Conservation (phyloP, 768 basidiomycete species). For the Mycena haematopus region DNA sequence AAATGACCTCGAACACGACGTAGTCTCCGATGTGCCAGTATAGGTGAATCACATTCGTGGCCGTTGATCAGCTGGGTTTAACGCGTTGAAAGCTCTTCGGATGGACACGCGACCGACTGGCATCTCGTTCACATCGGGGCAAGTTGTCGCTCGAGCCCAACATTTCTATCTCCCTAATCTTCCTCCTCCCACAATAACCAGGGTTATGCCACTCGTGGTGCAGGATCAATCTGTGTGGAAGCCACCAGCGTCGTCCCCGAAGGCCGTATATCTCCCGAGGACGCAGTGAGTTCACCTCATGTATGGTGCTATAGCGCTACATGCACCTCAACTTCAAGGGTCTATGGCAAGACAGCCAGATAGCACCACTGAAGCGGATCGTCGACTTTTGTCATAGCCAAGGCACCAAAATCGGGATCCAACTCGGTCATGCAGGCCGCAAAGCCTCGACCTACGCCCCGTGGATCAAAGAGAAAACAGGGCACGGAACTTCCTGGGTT, state of each 20-base stretch:
- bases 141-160: conserved; percentile 28
- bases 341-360: conserved; percentile 80
- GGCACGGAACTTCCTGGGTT: conserved; percentile 40
- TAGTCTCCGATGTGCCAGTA: conserved; percentile 88
- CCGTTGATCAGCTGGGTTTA: neutral
- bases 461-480: conserved; percentile 58
- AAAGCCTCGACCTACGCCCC: conserved; percentile 77
- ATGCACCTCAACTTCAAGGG: conserved; percentile 48
- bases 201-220: conserved; percentile 75
- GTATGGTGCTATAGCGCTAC: neutral
- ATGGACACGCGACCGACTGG: conserved; percentile 83
- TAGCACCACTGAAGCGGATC: conserved; percentile 70
- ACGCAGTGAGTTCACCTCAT: conserved; percentile 51
- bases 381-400: conserved; percentile 78
- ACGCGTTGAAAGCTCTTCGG: conserved; percentile 8
- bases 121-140: conserved; percentile 82
- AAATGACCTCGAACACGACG: neutral
- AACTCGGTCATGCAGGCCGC: conserved; percentile 75
- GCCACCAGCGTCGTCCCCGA: conserved; percentile 78
- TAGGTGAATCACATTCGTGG: conserved; percentile 54
- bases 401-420: conserved; percentile 75
- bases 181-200: conserved; percentile 26
- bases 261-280: conserved; percentile 79
- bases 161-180: neutral
- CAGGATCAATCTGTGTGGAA: conserved; percentile 74